Conservation (phyloP, 2,329 filamentous ascomycete species). For the Fusarium nygamai region DNA sequence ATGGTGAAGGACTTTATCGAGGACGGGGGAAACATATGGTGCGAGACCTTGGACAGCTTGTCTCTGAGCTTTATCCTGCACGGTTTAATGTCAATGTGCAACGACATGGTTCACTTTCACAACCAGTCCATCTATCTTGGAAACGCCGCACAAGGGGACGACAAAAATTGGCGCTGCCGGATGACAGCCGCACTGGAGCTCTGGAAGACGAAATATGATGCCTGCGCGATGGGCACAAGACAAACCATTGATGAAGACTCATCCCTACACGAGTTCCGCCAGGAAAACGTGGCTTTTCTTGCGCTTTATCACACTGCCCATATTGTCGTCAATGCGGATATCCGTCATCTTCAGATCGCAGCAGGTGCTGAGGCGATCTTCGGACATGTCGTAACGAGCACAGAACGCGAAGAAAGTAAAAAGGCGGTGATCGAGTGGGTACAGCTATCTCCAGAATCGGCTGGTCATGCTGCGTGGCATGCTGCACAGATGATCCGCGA, state of each 20-base stretch:
- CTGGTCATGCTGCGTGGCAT: not conserved
- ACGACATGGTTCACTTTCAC: not conserved
- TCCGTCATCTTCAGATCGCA: not conserved
- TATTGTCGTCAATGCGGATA: not conserved
- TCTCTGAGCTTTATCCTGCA: not conserved
- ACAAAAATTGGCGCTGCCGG: not conserved
- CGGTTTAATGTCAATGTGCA: not conserved
- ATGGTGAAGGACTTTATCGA: not conserved
- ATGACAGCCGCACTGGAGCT: not conserved
- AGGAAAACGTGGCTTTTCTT: not conserved
- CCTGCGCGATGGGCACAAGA: not conserved
- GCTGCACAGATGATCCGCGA: not conserved
- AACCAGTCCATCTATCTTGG: not conserved
- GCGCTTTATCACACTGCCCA: not conserved
- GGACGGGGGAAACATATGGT: not conserved
- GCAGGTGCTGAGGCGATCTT: not conserved
- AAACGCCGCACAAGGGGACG: not conserved
- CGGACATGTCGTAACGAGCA: rapidly evolving
- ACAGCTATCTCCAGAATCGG: rapidly evolving
- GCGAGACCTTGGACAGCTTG: rapidly evolving
- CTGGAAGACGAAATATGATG: not conserved
- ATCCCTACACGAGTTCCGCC: not conserved
- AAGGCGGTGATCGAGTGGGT: not conserved
- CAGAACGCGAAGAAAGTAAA: not conserved
- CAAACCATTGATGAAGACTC: not conserved